Base-by-base conservation (phyloP, 306 rosid genomes). In the Quercus cerris region DNA sequence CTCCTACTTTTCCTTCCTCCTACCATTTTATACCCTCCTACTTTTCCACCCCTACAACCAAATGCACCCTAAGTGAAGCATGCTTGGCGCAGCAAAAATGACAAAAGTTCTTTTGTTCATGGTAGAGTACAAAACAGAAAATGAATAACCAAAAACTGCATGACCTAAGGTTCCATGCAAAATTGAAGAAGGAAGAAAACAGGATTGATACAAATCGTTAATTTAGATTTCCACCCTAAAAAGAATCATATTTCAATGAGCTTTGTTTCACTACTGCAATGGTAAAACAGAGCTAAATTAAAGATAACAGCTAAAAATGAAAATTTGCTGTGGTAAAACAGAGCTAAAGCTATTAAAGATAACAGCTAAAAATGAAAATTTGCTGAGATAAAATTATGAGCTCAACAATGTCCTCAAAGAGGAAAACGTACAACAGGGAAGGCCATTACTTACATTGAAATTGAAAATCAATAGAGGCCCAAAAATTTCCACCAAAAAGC, bases 401-500 rank as follows among this genome's bases (percentile, higher is more conserved):
- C 88, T 84, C 86, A 78, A 78, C 56, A 41, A 52, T 63, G 82
- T 61, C 81, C 88, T 57, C 82, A 80, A 82, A 82, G 73, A 73
- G 61, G 74, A 64, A 73, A 73, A 80, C 27, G 54, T 41, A 77
- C 58, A 67, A 46, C 70, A 55, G 77, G 31, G 76, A 82, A 74
- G 74, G 77, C 80, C 62, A 77, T 70, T 85, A 84, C 87, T 86
- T 84, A 61, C 86, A 83, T n/a, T 54, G 70, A 74, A 80, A 85
- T 72, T 74, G 67, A 56, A 76, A 73, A 35, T 93, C 91, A 95
- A 74, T 89, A 95, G 70, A 93, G 84, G 49, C 98, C 98, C 82
- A 91, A 87, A 88, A 95, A 83, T 84, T 91, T 95, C 98, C 99
- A 95, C 99, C 99, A 95, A 57, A 93, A 31, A 64, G 87, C 61